Evolutionary conservation across 202 grass and related monocot species (phyloP), one percentile per base, ranked within the genome.

Genomic region (Carex sylvatica): DNA sequence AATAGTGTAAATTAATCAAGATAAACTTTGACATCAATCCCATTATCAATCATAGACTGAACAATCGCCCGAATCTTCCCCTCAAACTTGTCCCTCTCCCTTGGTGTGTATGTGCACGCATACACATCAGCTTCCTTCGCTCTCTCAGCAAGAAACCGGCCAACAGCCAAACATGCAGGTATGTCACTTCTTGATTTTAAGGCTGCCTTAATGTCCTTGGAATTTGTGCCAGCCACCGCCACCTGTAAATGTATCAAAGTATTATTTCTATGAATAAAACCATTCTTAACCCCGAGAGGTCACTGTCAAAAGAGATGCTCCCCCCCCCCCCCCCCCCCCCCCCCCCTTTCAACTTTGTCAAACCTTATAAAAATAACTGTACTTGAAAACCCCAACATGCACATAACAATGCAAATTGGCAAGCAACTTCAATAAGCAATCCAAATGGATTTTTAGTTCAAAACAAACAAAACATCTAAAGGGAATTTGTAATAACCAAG

Each of bases 21-120:
- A 82, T 95, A 98, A 83, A 95, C 81, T 63, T 98, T 95, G 52
- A 98, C 95, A 83, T 98, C 91, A 74, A 98, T 93, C 54, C 95
- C 89, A 26, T 90, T 93, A 55, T 98, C 92, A 15, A 95, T 93
- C 47, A 98, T 85, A 1, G 92, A 95, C 84, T 98, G 95, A 65
- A 98, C 92, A 5, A 98, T 79, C 0, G 92, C 92, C 82, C 95
- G 82, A 62, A 98, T 98, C 89, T 98, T 98, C 13, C 92, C 92
- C 72, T 98, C 90, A 6, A 98, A 95, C 61, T 88, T 94, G 86
- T 98, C 90, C 53, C 82, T 81, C 19, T 98, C 92, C 65, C 95
- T 70, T 2, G 92, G 92, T 28, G 88, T 95, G 86, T 91, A 95
- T 35, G 88, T 91, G 62, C 95, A 98, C 51, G 95, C 88, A 62